Evolutionary conservation across 306 rosid species (phyloP).

Genomic region (Sechiopsis laciniata): DNA sequence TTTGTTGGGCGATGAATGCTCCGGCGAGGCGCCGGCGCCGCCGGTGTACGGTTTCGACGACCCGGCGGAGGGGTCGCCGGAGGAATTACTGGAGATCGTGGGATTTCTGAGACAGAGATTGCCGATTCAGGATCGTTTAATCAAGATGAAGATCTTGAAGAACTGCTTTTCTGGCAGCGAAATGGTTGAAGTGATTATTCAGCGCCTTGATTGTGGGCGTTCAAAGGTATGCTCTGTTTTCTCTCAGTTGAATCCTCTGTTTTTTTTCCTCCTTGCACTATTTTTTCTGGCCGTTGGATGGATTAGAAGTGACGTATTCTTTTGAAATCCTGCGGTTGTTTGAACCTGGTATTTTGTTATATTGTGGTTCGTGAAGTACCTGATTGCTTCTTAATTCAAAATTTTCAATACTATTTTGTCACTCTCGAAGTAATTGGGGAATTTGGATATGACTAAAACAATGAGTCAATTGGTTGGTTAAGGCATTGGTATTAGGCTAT

Average conservation of each 20-base stretch:
- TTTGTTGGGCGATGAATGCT: slow-evolving; percentile 36
- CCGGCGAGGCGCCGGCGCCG: slow-evolving; percentile 55
- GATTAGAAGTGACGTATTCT: background rate
- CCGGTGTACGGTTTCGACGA: slow-evolving; percentile 65
- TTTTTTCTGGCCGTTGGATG: slow-evolving; percentile 14
- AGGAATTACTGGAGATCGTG: slow-evolving; percentile 47
- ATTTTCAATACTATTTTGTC: background rate
- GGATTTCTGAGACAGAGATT: slow-evolving; percentile 49
- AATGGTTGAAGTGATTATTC: slow-evolving; percentile 55
- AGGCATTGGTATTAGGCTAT: too few relatives aligned
- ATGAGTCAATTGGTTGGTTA: too few relatives aligned
- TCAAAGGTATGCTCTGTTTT: slow-evolving; percentile 46
- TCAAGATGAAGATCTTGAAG: slow-evolving; percentile 63
- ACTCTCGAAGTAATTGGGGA: background rate
- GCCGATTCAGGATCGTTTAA: slow-evolving; percentile 70
- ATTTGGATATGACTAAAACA: too few relatives aligned
- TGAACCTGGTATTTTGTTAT: background rate
- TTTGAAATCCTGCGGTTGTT: background rate
- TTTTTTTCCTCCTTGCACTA: background rate
- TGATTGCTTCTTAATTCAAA: background rate
- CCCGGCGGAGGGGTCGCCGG: slow-evolving; percentile 35
- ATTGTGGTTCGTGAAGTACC: background rate
- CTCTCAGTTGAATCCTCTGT: slow-evolving; percentile 12
- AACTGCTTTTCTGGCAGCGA: slow-evolving; percentile 73
- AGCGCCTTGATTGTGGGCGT: slow-evolving; percentile 62